phyloP scores from a whole-genome alignment of 129 eudicot genomes.

The Kitagawia praeruptora region DNA sequence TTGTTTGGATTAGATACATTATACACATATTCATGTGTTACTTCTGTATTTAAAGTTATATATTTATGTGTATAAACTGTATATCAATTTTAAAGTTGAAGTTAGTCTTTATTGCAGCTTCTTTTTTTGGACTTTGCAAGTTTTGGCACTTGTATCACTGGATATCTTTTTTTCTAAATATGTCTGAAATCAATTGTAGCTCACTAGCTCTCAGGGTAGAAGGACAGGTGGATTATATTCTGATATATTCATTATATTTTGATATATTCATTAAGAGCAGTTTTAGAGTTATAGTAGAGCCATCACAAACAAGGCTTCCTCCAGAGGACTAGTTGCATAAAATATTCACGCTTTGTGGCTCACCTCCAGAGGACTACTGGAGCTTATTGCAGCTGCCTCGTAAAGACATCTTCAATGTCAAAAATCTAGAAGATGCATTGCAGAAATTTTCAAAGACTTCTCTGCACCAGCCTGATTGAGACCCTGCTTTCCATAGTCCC shows the following conservation, averaged over 20 bases:
- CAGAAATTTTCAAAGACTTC: slow-evolving; percentile 65
- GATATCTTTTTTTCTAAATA: not conserved
- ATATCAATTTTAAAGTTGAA: not conserved
- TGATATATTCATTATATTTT: too few species aligned
- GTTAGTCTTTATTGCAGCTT: not conserved
- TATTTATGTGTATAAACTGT: not conserved
- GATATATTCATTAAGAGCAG: not conserved
- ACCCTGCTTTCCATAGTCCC: slow-evolving; percentile 80
- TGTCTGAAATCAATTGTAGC: not conserved
- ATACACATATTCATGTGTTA: too few species aligned
- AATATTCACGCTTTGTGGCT: slow-evolving; percentile 95
- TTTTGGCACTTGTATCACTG: not conserved
- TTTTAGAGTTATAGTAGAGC: not conserved
- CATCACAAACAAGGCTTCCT: not conserved
- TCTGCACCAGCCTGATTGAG: slow-evolving; percentile 82
- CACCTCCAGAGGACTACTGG: slow-evolving; percentile 87
- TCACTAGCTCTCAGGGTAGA: not conserved
- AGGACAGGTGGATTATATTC: not conserved
- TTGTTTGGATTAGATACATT: too few species aligned
- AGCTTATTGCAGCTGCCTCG: slow-evolving; percentile 69
- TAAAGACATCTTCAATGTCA: slow-evolving; percentile 80
- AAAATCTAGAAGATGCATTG: slow-evolving; percentile 63
- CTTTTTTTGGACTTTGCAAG: not conserved
- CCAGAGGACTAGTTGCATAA: too few species aligned
- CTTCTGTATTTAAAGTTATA: too few species aligned